phyloP scores from a whole-genome alignment of 495 filamentous ascomycete species.

The Platismatia glauca region DNA sequence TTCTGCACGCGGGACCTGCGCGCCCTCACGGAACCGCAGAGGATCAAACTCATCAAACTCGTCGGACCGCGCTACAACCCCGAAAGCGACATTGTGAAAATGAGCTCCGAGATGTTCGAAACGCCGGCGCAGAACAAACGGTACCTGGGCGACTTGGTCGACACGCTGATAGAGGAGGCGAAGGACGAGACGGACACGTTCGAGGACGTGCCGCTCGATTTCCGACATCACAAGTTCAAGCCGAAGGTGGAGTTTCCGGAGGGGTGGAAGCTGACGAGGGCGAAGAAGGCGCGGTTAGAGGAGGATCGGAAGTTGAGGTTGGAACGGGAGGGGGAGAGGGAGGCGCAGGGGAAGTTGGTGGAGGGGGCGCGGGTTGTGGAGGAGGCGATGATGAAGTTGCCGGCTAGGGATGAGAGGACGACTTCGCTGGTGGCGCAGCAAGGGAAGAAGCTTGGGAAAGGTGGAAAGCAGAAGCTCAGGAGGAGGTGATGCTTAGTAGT shows the following conservation, averaged over 20 bases:
- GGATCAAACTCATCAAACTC: conserved; percentile 77
- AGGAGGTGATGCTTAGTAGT: neutral
- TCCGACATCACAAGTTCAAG: conserved; percentile 74
- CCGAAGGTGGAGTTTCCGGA: conserved; percentile 61
- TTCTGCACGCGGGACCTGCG: conserved; percentile 62
- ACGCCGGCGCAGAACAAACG: conserved; percentile 93
- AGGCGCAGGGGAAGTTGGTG: conserved; percentile 40
- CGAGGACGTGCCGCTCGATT: conserved; percentile 82
- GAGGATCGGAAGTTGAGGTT: conserved; percentile 44
- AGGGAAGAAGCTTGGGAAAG: conserved; percentile 2
- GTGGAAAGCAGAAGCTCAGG: conserved; percentile 9
- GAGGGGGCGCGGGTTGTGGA: conserved; percentile 48
- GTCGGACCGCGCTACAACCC: conserved; percentile 87
- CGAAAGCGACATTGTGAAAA: conserved; percentile 69
- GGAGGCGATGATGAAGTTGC: conserved; percentile 35
- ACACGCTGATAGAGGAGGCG: conserved; percentile 63
- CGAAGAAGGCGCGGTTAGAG: conserved; percentile 55
- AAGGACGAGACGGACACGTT: conserved; percentile 74
- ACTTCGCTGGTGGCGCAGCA: conserved; percentile 16
- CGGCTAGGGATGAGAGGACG: conserved; percentile 31
- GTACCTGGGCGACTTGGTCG: conserved; percentile 72
- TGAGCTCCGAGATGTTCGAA: conserved; percentile 83
- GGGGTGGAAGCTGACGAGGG: conserved; percentile 68
- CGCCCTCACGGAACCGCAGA: conserved; percentile 54
- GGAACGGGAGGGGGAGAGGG: conserved; percentile 39